These are phyloP conservation scores for Metarhizium anisopliae DNA, from an alignment of 2,329 filamentous ascomycete species.

Conservation along the genomic window DNA sequence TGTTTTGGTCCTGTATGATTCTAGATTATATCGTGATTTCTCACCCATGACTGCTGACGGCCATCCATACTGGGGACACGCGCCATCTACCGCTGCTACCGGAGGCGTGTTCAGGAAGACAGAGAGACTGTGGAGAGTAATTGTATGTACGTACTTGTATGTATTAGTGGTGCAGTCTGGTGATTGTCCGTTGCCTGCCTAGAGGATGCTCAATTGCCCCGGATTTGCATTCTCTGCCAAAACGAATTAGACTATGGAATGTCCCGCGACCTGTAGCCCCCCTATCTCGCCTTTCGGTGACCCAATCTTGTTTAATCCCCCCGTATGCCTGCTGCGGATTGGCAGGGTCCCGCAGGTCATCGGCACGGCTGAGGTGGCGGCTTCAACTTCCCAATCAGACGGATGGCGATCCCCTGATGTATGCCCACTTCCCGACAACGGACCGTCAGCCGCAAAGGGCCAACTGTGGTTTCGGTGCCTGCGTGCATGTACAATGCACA, in stretches of 20 bases:
- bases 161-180: too few species aligned
- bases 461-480: neutral
- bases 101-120: neutral
- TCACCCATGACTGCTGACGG: neutral
- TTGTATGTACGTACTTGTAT: too few species aligned
- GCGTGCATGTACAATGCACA: neutral
- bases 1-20: neutral
- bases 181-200: neutral
- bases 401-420: neutral
- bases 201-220: neutral
- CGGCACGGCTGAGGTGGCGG: slow-evolving; percentile 1
- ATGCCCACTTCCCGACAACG: slow-evolving; percentile 3
- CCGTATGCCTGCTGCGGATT: neutral
- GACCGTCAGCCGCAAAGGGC: slow-evolving; percentile 5
- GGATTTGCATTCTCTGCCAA: neutral
- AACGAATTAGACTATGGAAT: neutral
- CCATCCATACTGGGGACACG: neutral
- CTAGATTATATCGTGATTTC: neutral
- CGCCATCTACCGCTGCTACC: neutral
- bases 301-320: neutral
- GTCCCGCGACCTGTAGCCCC: neutral
- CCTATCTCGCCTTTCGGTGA: neutral
- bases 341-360: neutral
- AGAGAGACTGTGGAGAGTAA: too few species aligned
- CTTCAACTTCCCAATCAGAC: neutral